These are phyloP conservation scores for Pyrenophora teres DNA, from an alignment of 2,329 filamentous ascomycete species.

Conservation along the genomic window DNA sequence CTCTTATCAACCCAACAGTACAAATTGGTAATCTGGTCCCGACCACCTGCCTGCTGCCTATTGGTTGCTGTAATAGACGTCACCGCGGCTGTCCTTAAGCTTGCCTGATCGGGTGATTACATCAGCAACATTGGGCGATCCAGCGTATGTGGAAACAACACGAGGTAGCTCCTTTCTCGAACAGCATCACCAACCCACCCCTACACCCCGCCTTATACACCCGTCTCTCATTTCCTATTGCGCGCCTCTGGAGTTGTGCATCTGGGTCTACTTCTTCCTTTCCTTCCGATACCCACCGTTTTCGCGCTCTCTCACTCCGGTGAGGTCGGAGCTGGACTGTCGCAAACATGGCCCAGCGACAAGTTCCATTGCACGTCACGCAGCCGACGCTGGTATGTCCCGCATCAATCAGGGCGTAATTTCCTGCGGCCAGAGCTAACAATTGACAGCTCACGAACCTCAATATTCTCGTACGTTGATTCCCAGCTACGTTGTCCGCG, in stretches of 20 bases:
- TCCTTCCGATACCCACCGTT: conserved; percentile 41
- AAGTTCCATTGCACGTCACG: conserved; percentile 79
- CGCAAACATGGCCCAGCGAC: conserved; percentile 69
- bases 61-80: conserved; percentile 8
- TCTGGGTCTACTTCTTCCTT: conserved; percentile 45
- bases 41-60: neutral
- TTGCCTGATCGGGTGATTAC: conserved; percentile 14
- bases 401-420: conserved; percentile 1
- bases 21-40: no score
- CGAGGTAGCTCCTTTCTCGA: conserved; percentile 30
- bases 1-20: no score
- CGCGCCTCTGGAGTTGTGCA: conserved; percentile 47
- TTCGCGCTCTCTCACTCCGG: conserved; percentile 40
- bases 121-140: conserved; percentile 17
- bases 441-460: conserved; percentile 51
- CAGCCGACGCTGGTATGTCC: conserved; percentile 77
- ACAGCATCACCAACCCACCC: conserved; percentile 35
- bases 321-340: conserved; percentile 48
- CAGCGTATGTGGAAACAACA: conserved; percentile 31
- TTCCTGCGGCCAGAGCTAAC: conserved; percentile 34
- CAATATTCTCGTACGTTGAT: conserved; percentile 54
- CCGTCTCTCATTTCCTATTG: conserved; percentile 45
- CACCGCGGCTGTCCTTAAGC: conserved; percentile 10
- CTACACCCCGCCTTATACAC: conserved; percentile 33
- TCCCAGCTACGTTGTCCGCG: conserved; percentile 15